Evolutionary conservation across 139 green algal genomes (phyloP), one percentile per base, ranked within the genome.

Genomic region (Tetradesmus obliquus): DNA sequence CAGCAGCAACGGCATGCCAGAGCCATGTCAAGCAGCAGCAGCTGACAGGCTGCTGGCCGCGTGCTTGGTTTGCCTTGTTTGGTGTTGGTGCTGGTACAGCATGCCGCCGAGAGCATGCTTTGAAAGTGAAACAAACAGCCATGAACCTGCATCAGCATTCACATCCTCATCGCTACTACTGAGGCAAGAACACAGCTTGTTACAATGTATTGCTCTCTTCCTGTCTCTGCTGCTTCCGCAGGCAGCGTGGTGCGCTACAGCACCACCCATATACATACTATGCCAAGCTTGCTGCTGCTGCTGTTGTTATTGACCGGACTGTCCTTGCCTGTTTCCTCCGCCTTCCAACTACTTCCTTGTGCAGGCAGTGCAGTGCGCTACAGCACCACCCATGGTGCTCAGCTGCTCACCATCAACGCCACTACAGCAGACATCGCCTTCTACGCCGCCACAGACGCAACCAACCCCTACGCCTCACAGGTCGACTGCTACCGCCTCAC

Each of bases 291-390:
- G 10, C 60, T 20, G 10, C 13, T 72, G 10, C 10, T 72, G 10
- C 10, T 20, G 60, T 13, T 72, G 60, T 13, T 13, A 20, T 72
- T 10, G 10, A 72, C 60, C 13, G 60, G 10, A 20, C 60, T 72
- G 60, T 72, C 10, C 13, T 72, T 1, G 60, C 60, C 60, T 72
- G 60, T 72, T 72, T 13, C 15, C 69, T 79, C 69, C 20, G 69
- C 15, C 69, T 22, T n/a, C 4, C 20, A 5, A 19, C 10, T 7
- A 15, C 45, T 85, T 7, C 54, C 19, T 17, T 22, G 7, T 66
- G 82, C 82, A 87, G 82, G 82, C 55, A 87, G 82, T 55, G 82
- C 82, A 5, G 22, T 53, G 13, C 82, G 82, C 51, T 87, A 87
- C 51, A 87, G 69, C 19, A 24, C 82, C 5, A 12, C 4, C 3